These are phyloP conservation scores for Williopsis jadinii DNA, from an alignment of 1,139 yeast genomes.

Conservation along the genomic window DNA sequence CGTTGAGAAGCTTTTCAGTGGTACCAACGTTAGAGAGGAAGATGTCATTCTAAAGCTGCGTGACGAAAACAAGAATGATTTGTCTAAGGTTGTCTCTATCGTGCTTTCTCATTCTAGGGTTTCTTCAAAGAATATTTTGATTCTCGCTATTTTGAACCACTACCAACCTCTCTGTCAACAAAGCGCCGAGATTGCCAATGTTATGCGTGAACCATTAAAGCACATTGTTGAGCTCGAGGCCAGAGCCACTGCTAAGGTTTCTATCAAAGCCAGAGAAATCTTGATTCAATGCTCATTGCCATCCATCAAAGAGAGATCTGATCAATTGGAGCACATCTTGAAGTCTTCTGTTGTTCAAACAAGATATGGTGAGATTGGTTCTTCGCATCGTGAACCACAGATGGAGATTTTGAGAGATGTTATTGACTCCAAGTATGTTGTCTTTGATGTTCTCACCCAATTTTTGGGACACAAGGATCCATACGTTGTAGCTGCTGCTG, in stretches of 20 bases:
- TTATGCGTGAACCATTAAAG: constrained; percentile 66
- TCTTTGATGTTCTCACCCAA: constrained; percentile 90
- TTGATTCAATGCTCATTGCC: constrained; percentile 95
- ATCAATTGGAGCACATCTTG: constrained; percentile 92
- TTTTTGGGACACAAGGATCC: constrained; percentile 80
- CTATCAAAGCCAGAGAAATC: constrained; percentile 94
- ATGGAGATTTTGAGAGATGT: constrained; percentile 78
- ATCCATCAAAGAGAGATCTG: constrained; percentile 91
- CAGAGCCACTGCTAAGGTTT: constrained; percentile 86
- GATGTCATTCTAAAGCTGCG: constrained; percentile 80
- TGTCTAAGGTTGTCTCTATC: constrained; percentile 61
- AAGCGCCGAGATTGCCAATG: constrained; percentile 59
- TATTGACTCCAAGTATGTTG: constrained; percentile 92
- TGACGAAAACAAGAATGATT: constrained; percentile 76
- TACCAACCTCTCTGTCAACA: constrained; percentile 72
- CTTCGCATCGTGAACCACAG: constrained; percentile 78
- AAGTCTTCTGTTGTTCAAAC: constrained; percentile 88
- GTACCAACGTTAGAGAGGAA: constrained; percentile 71
- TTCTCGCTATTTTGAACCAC: constrained; percentile 75
- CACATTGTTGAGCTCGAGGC: constrained; percentile 81
- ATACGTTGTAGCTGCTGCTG: constrained; percentile 91
- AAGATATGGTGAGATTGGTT: constrained; percentile 75
- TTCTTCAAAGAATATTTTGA: constrained; percentile 84
- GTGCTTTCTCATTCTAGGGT: constrained; percentile 90
- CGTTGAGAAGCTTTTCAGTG: constrained; percentile 73